Conservation (phyloP, 495 filamentous ascomycete genomes). For the Penicillium simplicissimum region DNA sequence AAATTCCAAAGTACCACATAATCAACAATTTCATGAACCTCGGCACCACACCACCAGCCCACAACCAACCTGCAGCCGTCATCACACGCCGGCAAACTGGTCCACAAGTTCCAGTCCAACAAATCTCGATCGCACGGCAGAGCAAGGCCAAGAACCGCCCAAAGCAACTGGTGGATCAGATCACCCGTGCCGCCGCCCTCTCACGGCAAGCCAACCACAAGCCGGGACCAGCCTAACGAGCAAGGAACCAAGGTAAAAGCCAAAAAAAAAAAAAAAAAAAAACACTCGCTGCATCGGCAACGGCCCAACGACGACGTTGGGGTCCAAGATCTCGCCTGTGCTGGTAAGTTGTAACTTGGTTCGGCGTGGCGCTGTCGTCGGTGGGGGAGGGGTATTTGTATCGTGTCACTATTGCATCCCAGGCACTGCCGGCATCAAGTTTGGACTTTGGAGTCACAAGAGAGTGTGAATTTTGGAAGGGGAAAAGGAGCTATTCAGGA, state of each 20-base stretch:
- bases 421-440: not conserved
- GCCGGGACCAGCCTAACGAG: not conserved
- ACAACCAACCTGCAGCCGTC: too few species aligned
- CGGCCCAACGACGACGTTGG: constrained; percentile 2
- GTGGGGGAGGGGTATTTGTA: not conserved
- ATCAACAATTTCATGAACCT: too few species aligned
- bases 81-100: too few species aligned
- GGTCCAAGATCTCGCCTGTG: not conserved
- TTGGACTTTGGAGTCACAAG: not conserved
- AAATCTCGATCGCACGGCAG: constrained; percentile 4
- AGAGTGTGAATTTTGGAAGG: too few species aligned
- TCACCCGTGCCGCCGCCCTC: constrained; percentile 1
- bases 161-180: constrained; percentile 4
- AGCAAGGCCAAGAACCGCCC: not conserved
- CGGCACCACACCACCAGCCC: too few species aligned
- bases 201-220: not conserved
- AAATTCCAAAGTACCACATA: too few species aligned
- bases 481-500: not conserved
- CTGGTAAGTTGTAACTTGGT: too few species aligned
- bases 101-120: too few species aligned
- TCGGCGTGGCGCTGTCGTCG: not conserved
- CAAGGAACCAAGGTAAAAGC: too few species aligned
- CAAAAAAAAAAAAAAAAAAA: not conserved
- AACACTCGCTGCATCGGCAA: not conserved
- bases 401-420: not conserved